phyloP scores from a whole-genome alignment of 2,329 filamentous ascomycete species.

The Curvularia sp. region DNA sequence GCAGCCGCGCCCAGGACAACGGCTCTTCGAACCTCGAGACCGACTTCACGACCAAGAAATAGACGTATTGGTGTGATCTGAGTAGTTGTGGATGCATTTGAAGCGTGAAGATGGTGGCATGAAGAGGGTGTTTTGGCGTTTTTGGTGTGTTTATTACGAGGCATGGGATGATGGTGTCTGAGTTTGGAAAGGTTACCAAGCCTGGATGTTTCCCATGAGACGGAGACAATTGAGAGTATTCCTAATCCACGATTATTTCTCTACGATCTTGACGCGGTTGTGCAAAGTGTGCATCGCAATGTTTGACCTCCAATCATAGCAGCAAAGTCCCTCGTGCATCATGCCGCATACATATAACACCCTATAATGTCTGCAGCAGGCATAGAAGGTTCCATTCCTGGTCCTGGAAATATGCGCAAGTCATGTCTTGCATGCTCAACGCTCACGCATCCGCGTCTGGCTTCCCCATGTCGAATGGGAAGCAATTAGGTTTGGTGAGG shows the following conservation, averaged over 20 bases:
- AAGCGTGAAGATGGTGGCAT: constrained; percentile 15
- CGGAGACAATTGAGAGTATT: background rate
- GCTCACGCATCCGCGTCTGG: background rate
- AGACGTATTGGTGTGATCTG: constrained; percentile 10
- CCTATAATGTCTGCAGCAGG: constrained; percentile 5
- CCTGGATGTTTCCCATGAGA: background rate
- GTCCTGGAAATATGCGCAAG: background rate
- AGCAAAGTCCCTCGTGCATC: background rate
- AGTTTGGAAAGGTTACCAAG: background rate
- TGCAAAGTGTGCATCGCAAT: background rate
- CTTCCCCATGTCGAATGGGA: background rate
- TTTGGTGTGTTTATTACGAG: background rate
- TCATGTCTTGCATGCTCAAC: background rate
- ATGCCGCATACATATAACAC: background rate
- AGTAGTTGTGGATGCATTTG: constrained; percentile 2
- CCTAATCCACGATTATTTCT: background rate
- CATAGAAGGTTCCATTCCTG: background rate
- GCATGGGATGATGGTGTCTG: background rate
- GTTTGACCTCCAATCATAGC: background rate
- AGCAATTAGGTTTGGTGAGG: background rate
- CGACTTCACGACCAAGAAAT: constrained; percentile 80
- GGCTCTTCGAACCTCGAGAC: constrained; percentile 73
- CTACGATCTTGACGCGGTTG: background rate
- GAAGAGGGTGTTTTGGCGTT: constrained; percentile 21
- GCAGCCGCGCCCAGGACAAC: constrained; percentile 72